Evolutionary conservation across 208 protist genomes (phyloP).

Genomic region (Leishmania aethiopica): DNA sequence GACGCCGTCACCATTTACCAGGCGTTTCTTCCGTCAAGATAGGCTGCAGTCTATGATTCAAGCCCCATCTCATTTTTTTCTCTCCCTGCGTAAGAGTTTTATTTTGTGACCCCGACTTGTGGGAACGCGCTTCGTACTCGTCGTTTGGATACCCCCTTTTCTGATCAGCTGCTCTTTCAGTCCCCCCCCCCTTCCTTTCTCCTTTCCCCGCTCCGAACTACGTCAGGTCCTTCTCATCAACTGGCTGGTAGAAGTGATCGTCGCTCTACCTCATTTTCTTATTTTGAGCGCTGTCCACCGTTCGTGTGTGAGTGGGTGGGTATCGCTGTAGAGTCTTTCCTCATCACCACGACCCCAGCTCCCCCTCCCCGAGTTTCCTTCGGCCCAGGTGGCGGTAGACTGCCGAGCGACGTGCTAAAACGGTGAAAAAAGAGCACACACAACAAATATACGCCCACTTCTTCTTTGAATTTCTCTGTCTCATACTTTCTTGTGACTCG

Average conservation of each 20-base stretch:
- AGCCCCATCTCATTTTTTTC: not conserved
- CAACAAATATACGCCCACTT: not conserved
- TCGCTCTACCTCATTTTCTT: not conserved
- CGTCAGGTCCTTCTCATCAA: not conserved
- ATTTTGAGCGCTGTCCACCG: not conserved
- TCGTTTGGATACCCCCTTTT: not conserved
- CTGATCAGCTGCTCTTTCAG: not conserved
- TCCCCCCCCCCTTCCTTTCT: not conserved
- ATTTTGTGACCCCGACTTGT: not conserved
- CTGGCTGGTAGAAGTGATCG: not conserved
- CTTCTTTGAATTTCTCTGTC: not conserved
- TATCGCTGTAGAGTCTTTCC: not conserved
- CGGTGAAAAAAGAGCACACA: not conserved
- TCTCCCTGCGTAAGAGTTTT: not conserved
- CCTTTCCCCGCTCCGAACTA: not conserved
- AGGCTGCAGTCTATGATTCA: not conserved
- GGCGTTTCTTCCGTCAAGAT: not conserved
- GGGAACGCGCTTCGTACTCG: not conserved
- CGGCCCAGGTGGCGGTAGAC: not conserved
- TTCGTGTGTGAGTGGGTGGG: not conserved
- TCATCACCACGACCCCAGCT: not conserved
- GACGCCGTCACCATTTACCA: not conserved
- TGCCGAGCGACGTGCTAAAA: not conserved
- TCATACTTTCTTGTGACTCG: not conserved
- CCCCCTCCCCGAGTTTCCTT: not conserved